Percentiles rank a stretch among this genome's conserved stretches.
Conservation (phyloP, 331 rosid species). For the Stylosanthes scabra region DNA sequence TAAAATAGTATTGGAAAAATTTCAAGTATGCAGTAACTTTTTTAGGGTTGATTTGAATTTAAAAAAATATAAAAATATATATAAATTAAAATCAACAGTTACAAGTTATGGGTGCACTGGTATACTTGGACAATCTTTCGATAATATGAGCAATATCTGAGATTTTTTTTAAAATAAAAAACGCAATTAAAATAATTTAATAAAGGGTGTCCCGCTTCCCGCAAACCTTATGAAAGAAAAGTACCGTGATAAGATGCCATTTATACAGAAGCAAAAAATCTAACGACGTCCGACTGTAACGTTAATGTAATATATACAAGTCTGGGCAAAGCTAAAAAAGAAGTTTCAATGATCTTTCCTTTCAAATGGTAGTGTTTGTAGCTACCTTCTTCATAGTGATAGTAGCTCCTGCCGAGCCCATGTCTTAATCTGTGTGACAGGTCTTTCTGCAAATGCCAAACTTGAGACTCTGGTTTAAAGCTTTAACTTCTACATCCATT, state of each 20-base stretch:
- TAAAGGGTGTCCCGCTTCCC: too few species aligned
- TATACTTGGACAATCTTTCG: too few species aligned
- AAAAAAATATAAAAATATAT: too few species aligned
- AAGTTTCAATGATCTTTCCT: conserved; percentile 5
- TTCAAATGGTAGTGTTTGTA: background rate
- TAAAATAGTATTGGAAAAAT: too few species aligned
- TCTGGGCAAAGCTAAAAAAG: background rate
- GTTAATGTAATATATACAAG: background rate
- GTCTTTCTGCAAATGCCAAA: conserved; percentile 19
- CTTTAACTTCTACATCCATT: conserved; percentile 11
- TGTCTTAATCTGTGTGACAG: background rate
- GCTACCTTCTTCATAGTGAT: conserved; percentile 24
- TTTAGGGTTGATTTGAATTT: too few species aligned
- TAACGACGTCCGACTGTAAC: background rate
- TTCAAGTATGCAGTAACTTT: too few species aligned
- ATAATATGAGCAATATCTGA: too few species aligned
- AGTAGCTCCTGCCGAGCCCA: background rate
- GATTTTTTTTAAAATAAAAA: background rate
- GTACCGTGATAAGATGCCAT: conserved; percentile 3
- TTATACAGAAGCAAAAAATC: background rate
- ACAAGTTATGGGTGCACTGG: too few species aligned
- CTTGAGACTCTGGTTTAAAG: conserved; percentile 22
- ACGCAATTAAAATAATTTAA: background rate
- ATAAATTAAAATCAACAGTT: too few species aligned
- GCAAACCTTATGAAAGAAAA: background rate